Percentiles rank a stretch among this genome's conserved stretches.
Conservation (phyloP, 371 early-diverging fungal species). For the Sporodiniella umbellata region DNA sequence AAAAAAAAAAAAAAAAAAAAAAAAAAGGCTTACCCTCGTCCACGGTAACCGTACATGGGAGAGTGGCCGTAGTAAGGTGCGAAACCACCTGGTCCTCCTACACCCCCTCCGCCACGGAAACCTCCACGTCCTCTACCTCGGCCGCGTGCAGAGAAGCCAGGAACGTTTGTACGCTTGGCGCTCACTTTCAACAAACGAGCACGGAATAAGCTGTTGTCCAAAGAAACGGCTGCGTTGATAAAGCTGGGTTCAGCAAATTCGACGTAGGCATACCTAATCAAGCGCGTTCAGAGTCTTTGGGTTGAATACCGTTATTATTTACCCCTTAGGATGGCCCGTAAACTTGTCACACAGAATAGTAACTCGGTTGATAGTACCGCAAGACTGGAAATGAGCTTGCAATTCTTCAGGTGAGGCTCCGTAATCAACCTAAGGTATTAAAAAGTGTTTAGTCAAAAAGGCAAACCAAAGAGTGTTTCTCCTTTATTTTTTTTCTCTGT, state of each 20-base stretch:
- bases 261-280: conserved; percentile 81
- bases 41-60: conserved; percentile 53
- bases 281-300: not conserved
- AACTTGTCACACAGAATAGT: conserved; percentile 94
- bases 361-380: conserved; percentile 96
- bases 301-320: conserved; percentile 14
- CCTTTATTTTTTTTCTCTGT: not conserved
- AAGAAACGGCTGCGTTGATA: conserved; percentile 83
- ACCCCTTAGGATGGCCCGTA: conserved; percentile 96
- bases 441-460: not conserved
- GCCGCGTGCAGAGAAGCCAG: conserved; percentile 73
- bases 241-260: conserved; percentile 90
- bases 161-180: conserved; percentile 96
- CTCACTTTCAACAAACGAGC: conserved; percentile 82
- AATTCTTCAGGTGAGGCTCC: conserved; percentile 93
- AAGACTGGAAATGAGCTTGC: conserved; percentile 93
- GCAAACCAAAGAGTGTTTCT: not conserved
- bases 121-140: conserved; percentile 65
- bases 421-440: conserved; percentile 78
- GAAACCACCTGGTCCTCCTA: conserved; percentile 22
- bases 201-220: conserved; percentile 89
- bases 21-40: conserved; percentile 44
- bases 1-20: conserved; percentile 11
- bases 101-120: conserved; percentile 56
- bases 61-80: conserved; percentile 45